These are phyloP conservation scores for Rutstroemia sydowiana DNA, from an alignment of 2,329 filamentous ascomycete species.

Conservation along the genomic window DNA sequence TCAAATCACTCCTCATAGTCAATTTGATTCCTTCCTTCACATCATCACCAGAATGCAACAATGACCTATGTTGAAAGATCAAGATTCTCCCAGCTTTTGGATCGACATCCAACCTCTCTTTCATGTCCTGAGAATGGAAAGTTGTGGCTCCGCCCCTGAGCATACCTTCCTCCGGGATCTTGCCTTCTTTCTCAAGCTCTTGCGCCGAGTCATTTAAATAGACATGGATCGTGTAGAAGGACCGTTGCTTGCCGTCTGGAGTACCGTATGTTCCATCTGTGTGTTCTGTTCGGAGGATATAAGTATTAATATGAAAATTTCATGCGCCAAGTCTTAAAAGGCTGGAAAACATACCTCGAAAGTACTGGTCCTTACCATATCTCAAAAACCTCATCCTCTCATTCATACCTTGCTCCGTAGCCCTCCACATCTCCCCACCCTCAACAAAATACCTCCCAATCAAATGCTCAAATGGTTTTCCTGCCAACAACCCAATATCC, in stretches of 20 bases:
- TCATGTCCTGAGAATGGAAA: constrained; percentile 40
- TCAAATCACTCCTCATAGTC: constrained; percentile 48
- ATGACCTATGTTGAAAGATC: constrained; percentile 48
- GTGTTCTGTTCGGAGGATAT: not conserved
- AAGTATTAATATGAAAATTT: not conserved
- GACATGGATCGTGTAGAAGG: constrained; percentile 48
- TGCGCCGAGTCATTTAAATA: constrained; percentile 45
- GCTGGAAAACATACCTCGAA: constrained; percentile 40
- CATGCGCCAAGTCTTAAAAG: no score
- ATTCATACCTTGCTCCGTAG: constrained; percentile 45
- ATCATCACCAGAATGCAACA: constrained; percentile 47
- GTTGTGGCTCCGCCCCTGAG: constrained; percentile 41
- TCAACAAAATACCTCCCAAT: no score
- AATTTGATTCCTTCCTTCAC: constrained; percentile 48
- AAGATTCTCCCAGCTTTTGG: constrained; percentile 51
- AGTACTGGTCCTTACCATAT: constrained; percentile 67
- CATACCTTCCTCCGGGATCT: not conserved
- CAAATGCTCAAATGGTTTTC: no score
- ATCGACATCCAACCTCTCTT: constrained; percentile 43
- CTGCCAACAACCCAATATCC: no score
- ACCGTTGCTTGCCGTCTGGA: constrained; percentile 14
- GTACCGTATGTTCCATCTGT: constrained; percentile 42
- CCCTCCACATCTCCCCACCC: constrained; percentile 16
- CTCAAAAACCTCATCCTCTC: constrained; percentile 68
- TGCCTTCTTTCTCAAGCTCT: constrained; percentile 28